Evolutionary conservation across 345 rosid genomes (phyloP).

Genomic region (Erucastrum elatum): DNA sequence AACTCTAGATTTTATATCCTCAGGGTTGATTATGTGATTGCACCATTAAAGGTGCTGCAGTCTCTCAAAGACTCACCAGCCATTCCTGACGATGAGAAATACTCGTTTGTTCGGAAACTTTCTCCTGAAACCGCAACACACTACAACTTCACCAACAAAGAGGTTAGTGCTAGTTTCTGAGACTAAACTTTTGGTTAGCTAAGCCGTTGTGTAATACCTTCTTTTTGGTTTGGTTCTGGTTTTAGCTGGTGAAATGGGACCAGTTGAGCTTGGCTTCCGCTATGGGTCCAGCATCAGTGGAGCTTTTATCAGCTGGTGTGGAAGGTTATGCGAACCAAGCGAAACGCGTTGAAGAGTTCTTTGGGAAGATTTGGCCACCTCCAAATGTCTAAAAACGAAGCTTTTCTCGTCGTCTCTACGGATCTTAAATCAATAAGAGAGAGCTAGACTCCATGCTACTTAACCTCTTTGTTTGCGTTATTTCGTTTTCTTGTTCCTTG

Average conservation of each 20-base stretch:
- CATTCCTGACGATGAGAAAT: slow-evolving; percentile 69
- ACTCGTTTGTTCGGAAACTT: slow-evolving; percentile 67
- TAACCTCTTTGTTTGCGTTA: not conserved
- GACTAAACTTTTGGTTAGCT: not conserved
- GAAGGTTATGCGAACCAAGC: slow-evolving; percentile 77
- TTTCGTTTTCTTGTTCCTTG: slow-evolving; percentile 1
- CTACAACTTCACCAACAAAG: slow-evolving; percentile 72
- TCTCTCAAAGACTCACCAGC: slow-evolving; percentile 78
- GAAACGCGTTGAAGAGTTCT: slow-evolving; percentile 70
- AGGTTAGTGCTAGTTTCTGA: slow-evolving; percentile 52
- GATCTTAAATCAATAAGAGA: slow-evolving; percentile 39
- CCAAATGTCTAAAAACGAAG: slow-evolving; percentile 63
- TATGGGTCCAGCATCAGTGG: slow-evolving; percentile 91
- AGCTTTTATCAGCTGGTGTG: slow-evolving; percentile 77
- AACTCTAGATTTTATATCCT: not conserved
- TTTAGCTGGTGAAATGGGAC: slow-evolving; percentile 79
- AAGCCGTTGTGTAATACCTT: not conserved
- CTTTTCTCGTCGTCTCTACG: not conserved
- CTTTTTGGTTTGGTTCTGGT: slow-evolving; percentile 28
- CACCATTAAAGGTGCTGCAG: slow-evolving; percentile 84
- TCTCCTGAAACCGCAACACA: slow-evolving; percentile 69
- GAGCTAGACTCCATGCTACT: slow-evolving; percentile 12
- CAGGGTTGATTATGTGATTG: slow-evolving; percentile 93
- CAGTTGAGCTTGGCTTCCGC: slow-evolving; percentile 71
- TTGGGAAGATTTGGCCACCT: slow-evolving; percentile 96